Base-by-base conservation (phyloP, 306 rosid genomes). In the Ochetophila trinervis region DNA sequence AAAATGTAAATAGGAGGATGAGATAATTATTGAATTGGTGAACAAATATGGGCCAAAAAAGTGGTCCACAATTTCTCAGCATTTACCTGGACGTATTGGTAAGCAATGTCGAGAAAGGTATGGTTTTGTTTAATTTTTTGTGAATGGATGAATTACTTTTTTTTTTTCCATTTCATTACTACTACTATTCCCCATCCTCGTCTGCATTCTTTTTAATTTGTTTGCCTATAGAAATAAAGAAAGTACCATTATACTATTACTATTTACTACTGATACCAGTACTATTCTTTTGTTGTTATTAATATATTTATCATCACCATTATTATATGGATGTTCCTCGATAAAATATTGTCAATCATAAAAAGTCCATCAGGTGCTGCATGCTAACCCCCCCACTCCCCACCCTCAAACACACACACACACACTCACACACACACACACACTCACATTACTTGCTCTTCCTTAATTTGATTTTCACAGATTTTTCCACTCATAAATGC, bases 21-120 rank as follows among this genome's bases (percentile, higher is more conserved):
- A 88, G 66, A 56, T 76, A 13, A 94, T 94, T 44, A 63, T 79
- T 55, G 92, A 90, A 54, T 73, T 90, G 78, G 99, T 94, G 57
- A 77, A 86, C 47, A 82, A 79, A 71, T 86, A 64, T 74, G 99
- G 99, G 56, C 97, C 96, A 11, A 90, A 94, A 78, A 94, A 90
- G 76, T 94, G 99, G 99, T 94, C 99, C 57, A 85, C 95, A 44
- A 90, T 94, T 8, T 96, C 99, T 44, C 87, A 88, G 45, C 86
- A 83, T 73, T 78, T 94, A 80, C 96, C 96, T 48, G 99, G 99
- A 74, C 96, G 99, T n/a, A 94, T 90, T 66, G 99, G 99, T 58
- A 94, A 94, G 85, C 99, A 94, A 74, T 94, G 99, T 58, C 88
- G 99, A 54, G 99, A 94, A 94, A 94, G 99, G 99, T 94, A 88